Base-by-base conservation (phyloP, 2,329 filamentous ascomycete species). In the Colletotrichum incanum region DNA sequence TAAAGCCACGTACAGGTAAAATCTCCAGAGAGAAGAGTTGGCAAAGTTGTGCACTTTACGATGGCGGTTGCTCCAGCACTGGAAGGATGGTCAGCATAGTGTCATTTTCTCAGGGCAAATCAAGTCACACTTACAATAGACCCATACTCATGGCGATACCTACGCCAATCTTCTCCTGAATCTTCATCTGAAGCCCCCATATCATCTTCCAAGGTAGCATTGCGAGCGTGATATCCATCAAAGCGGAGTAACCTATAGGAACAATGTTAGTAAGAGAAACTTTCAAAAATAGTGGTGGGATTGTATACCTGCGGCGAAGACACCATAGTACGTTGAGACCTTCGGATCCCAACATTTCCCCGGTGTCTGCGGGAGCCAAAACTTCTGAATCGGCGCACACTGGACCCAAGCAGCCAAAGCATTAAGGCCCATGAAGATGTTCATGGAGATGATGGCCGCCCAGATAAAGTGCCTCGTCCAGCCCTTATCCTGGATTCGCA, bases 401-500 rank as follows among this genome's bases (percentile, higher is more conserved):
- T 75, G 73, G 2, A 76, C 66, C 75, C 76, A 78, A 26, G 68
- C 66, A 23, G 76, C 49, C 45, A 76, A 56, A 23, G 75, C 74
- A 39, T 72, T 75, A 9, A 74, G 37, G 7, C 75, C 71, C 74
- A 77, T 74, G 34, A 75, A 37, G 37, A 77, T 37, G 56, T 82
- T 82, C 75, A 82, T 79, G 0, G 78, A 78, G 9, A 79, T 26
- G 52, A 82, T 82, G 65, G 80, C 77, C 11, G 79, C 75, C 72
- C 81, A 76, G 8, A 82, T 77, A 50, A 81, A 26, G 72, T 75
- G 76, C 26, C 71, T 62, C 50, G 73, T 75, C 74, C 74, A 76
- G 18, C 71, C 65, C 68, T 80, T 79, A 73, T 67, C 55, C 5
- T 77, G 74, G 41, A 83, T 77, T 5, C 80, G 76, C 28, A 82